Evolutionary conservation across 148 eudicot species (phyloP), one percentile per base, ranked within the genome.

Genomic region (Limonium bicolor): DNA sequence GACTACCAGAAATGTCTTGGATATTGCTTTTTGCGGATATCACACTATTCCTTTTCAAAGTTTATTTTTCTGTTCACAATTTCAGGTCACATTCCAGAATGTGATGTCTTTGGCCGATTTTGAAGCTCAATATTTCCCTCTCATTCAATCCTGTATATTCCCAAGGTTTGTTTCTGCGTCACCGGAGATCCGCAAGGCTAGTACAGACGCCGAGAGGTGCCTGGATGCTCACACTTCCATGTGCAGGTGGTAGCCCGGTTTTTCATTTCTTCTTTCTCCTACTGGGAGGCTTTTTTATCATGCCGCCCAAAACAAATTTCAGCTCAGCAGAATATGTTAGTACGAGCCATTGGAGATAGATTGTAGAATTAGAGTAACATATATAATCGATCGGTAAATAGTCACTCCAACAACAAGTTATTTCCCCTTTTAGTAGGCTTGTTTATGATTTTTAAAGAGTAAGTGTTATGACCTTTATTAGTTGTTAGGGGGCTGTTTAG

Each of bases 101-200:
- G 64, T 78, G 6, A 56, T 84, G 69, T 47, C 72, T 21, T 40
- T 90, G 63, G 88, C 77, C 27, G 85, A 90, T 60, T 58, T 90
- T 51, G 99, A 90, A 63, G 85, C 85, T 45, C 61, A 61, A 1
- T 86, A 77, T 28, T 90, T 90, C 56, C 82, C 99, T 8, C 55
- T 80, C 75, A 58, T 90, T 36, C 99, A 90, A 55, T 90, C 99
- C 52, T 90, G 99, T 63, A 58, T 78, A 46, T 76, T 90, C 54
- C 86, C 84, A 41, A 85, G 75, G 57, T 59, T 80, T 12, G 79
- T 85, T 15, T 78, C 95, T 8, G 41, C 63, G 35, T 67, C 71
- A 14, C 93, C 80, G 55, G 99, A 85, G 48, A 73, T 81, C 40
- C 71, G 95, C 48, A 78, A 78, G 67, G 88, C 95, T 53, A 84